A percentile compares a stretch with the other conserved stretches of the same genome.
Conservation (phyloP, 305 asterid species). For the Fraxinus ornus region DNA sequence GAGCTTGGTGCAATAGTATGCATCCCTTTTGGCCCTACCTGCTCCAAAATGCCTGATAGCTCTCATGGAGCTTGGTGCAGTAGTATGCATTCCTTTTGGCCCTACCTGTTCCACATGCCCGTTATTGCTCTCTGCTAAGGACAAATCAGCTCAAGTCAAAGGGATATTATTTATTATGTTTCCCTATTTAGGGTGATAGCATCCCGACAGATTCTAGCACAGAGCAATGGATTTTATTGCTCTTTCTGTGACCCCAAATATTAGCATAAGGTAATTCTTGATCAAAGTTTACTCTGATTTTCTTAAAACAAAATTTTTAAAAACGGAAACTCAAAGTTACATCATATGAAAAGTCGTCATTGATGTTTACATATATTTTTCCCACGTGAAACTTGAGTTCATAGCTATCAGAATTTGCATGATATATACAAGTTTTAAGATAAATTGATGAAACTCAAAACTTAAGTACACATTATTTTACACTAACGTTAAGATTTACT, state of each 20-base stretch:
- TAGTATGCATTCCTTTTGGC: constrained; percentile 50
- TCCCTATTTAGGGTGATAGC: no score
- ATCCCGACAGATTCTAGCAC: no score
- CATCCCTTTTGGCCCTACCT: constrained; percentile 53
- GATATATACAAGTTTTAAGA: no score
- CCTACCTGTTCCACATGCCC: constrained; percentile 71
- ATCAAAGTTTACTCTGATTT: not conserved
- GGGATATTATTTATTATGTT: no score
- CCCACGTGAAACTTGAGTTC: constrained; percentile 6
- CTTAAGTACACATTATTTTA: no score
- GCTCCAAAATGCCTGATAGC: constrained; percentile 76
- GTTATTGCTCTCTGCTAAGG: constrained; percentile 44
- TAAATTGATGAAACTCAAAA: no score
- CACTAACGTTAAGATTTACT: no score
- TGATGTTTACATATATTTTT: not conserved
- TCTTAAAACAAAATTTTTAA: no score
- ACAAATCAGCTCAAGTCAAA: constrained; percentile 57
- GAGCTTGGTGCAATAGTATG: constrained; percentile 94
- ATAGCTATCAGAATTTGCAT: not conserved
- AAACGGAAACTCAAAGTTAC: constrained; percentile 2
- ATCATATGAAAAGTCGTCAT: constrained; percentile 13
- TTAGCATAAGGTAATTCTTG: constrained; percentile 66
- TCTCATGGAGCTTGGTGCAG: constrained; percentile 96
- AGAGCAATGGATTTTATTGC: no score
- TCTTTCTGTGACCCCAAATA: constrained; percentile 54